These are phyloP conservation scores for Sphaerostilbella broomeana DNA, from an alignment of 2,329 filamentous ascomycete species.

Conservation along the genomic window DNA sequence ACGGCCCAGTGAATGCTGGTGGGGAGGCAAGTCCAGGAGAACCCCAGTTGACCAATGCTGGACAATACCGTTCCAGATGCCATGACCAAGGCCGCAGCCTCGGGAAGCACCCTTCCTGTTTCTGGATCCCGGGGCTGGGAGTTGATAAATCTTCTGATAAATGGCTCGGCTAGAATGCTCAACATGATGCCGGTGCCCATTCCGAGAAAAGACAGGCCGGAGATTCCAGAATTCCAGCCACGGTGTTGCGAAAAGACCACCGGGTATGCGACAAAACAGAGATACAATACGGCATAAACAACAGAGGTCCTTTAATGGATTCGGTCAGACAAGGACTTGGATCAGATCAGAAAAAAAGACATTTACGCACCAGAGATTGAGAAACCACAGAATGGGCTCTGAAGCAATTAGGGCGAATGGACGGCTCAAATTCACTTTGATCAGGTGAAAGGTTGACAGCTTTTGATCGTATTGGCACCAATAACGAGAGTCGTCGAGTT, in stretches of 20 bases:
- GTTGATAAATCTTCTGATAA: conserved; percentile 73
- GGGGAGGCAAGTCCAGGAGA: conserved; percentile 82
- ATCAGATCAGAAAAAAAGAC: background rate
- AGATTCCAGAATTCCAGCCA: conserved; percentile 67
- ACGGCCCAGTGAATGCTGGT: conserved; percentile 72
- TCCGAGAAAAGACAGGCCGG: conserved; percentile 73
- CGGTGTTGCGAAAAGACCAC: conserved; percentile 70
- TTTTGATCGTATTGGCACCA: conserved; percentile 77
- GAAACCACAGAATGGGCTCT: conserved; percentile 73
- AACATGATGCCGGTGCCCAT: conserved; percentile 57
- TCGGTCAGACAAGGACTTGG: background rate
- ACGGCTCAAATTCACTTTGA: conserved; percentile 69
- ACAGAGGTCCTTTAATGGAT: conserved; percentile 57
- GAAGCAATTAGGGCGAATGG: conserved; percentile 72
- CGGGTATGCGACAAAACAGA: conserved; percentile 87
- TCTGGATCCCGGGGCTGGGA: conserved; percentile 65
- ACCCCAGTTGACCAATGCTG: conserved; percentile 74
- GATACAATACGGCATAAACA: conserved; percentile 79
- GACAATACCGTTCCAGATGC: conserved; percentile 69
- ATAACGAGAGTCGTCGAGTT: conserved; percentile 64
- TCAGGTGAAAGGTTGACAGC: conserved; percentile 54
- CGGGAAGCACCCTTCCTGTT: conserved; percentile 67
- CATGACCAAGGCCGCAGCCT: conserved; percentile 75
- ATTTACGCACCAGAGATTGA: conserved; percentile 53
- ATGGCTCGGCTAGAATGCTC: conserved; percentile 57